phyloP scores from a whole-genome alignment of 202 grass and related monocot species.

The Carex sylvatica region DNA sequence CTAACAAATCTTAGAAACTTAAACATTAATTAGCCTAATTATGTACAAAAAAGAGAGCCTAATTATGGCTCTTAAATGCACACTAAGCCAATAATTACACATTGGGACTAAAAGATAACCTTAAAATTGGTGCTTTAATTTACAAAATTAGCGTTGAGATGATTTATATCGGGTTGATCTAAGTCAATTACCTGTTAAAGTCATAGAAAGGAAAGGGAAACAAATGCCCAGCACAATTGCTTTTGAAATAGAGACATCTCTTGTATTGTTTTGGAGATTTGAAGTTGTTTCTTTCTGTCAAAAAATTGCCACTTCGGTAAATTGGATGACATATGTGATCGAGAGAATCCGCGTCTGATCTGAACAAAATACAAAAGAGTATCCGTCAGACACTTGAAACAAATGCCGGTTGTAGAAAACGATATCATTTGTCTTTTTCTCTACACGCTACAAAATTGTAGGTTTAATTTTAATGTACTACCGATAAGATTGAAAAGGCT shows the following conservation, averaged over 20 bases:
- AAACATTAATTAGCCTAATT: not conserved
- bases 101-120: not conserved
- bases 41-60: too few species aligned
- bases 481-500: not conserved
- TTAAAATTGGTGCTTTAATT: slow-evolving; percentile 7
- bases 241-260: not conserved
- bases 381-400: not conserved
- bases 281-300: slow-evolving; percentile 14
- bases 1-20: slow-evolving; percentile 7
- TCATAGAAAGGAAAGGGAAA: slow-evolving; percentile 11
- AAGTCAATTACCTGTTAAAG: slow-evolving; percentile 19
- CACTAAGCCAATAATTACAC: slow-evolving; percentile 9
- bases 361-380: slow-evolving; percentile 13
- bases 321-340: not conserved
- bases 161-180: not conserved
- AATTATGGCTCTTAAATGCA: not conserved
- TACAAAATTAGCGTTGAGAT: slow-evolving; percentile 12
- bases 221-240: not conserved
- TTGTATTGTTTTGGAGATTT: slow-evolving; percentile 3
- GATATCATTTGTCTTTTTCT: slow-evolving; percentile 15
- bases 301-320: not conserved
- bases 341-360: not conserved
- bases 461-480: not conserved
- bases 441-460: not conserved
- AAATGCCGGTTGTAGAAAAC: not conserved